phyloP scores from a whole-genome alignment of 306 rosid species.

The Fragaria ananassa region DNA sequence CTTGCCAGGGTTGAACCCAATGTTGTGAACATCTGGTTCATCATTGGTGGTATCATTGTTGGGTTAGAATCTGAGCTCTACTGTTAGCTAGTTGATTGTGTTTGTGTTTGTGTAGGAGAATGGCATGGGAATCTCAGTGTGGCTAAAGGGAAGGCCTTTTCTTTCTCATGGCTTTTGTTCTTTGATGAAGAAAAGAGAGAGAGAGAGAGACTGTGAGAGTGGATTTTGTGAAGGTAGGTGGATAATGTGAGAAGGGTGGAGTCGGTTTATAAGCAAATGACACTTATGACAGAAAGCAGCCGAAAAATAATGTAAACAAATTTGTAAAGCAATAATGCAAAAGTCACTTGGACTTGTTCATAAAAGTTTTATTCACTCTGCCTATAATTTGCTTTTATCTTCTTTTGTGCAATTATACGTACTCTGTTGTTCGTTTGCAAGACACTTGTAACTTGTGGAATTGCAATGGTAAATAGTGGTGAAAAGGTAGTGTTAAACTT shows the following conservation, averaged over 20 bases:
- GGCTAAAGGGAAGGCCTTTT: background rate
- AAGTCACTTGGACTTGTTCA: background rate
- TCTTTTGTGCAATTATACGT: too few relatives aligned
- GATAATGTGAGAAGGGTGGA: constrained; percentile 8
- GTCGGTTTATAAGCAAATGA: constrained; percentile 2
- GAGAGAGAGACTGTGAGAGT: background rate
- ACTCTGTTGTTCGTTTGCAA: too few relatives aligned
- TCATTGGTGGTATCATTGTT: constrained; percentile 40
- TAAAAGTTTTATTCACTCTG: background rate
- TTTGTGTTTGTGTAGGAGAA: background rate
- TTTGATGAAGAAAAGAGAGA: background rate
- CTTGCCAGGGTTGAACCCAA: constrained; percentile 79
- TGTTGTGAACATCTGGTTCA: constrained; percentile 66
- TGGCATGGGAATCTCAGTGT: background rate
- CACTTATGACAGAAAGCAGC: background rate
- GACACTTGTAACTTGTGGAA: too few relatives aligned
- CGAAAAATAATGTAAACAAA: background rate
- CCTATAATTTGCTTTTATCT: too few relatives aligned
- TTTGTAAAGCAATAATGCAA: background rate
- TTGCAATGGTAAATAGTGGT: too few relatives aligned
- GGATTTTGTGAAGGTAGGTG: background rate
- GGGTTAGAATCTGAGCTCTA: background rate
- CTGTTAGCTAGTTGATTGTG: background rate
- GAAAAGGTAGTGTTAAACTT: too few relatives aligned
- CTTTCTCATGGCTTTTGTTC: background rate